Base-by-base conservation (phyloP, 768 basidiomycete species). In the Boletus reticuloceps region DNA sequence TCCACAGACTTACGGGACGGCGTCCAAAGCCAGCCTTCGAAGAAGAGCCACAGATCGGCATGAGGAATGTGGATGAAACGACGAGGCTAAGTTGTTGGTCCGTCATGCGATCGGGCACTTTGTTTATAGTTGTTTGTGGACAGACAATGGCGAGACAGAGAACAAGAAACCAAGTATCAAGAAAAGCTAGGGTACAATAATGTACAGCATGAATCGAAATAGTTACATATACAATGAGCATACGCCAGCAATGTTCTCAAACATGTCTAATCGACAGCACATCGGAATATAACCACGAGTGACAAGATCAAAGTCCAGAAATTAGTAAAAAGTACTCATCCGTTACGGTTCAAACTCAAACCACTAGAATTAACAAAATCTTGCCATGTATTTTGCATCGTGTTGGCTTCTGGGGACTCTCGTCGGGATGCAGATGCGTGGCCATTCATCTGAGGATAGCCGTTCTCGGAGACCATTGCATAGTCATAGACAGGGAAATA, bases 401-500 rank as follows among this genome's bases (percentile, higher is more conserved):
- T 81, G 60, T 80, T 85, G 25, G 70, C 75, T 54, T 85, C 84
- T 1, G 85, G 85, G 0, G 84, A 82, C 4, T 75, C 68, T 46
- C 72, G 68, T 50, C 73, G 64, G 14, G 42, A 12, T 34, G 72
- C 54, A 69, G 51, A 73, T 67, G 56, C 76, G 73, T 65, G 67
- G 10, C 63, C 75, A 41, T 75, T 75, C 41, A 75, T 62, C 50
- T 81, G 75, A 34, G 79, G 58, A 60, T 69, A 66, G 42, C 69
- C 59, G 39, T 62, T 59, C 60, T 64, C 59, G 40, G 61, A 51
- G 41, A 67, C 71, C 59, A 76, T 70, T 20, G 76, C 79, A 65
- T 89, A 89, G 66, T 89, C 88, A 60, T 86, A 89, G 32, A 89
- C 87, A 1, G 86, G 79, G 77, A 90, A 89, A 62, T 89, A 89